Conservation (phyloP, 768 basidiomycete species). For the Calocybe gangraenosa region DNA sequence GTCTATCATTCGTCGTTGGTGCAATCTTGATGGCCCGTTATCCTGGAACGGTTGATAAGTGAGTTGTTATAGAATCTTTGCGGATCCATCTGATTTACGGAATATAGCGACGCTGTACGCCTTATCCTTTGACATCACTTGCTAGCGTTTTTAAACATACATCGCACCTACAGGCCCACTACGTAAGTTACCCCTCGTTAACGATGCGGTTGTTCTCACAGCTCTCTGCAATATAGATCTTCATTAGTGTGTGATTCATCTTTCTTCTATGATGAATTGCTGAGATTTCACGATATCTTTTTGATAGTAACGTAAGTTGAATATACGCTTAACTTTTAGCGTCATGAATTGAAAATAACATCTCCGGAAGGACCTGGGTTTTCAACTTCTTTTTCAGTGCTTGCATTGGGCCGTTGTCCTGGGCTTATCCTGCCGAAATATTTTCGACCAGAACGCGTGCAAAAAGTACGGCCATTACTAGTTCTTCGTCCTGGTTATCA, state of each 20-base stretch:
- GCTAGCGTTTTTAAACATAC: background rate
- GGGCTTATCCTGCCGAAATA: conserved; percentile 44
- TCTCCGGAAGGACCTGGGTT: conserved; percentile 32
- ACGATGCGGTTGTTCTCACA: background rate
- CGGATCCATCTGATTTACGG: background rate
- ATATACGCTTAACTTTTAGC: background rate
- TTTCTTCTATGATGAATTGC: background rate
- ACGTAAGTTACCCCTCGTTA: conserved; percentile 24
- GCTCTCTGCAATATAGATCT: conserved; percentile 23
- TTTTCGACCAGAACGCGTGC: conserved; percentile 41
- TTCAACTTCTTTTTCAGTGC: conserved; percentile 46
- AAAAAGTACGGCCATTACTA: conserved; percentile 41
- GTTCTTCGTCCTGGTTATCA: conserved; percentile 38
- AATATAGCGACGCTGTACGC: conserved; percentile 33
- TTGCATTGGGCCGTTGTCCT: conserved; percentile 40
- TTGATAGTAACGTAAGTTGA: conserved; percentile 21
- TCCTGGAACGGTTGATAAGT: conserved; percentile 42
- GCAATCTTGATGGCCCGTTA: conserved; percentile 40
- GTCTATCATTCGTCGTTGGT: conserved; percentile 39
- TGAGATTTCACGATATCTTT: background rate
- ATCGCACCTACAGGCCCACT: conserved; percentile 27
- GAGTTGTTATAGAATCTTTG: conserved; percentile 5
- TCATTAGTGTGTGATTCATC: conserved; percentile 30
- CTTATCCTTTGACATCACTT: background rate
- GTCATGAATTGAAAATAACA: background rate